Evolutionary conservation across 179 eudicot genomes (phyloP).

Genomic region (Carnegiea gigantea): DNA sequence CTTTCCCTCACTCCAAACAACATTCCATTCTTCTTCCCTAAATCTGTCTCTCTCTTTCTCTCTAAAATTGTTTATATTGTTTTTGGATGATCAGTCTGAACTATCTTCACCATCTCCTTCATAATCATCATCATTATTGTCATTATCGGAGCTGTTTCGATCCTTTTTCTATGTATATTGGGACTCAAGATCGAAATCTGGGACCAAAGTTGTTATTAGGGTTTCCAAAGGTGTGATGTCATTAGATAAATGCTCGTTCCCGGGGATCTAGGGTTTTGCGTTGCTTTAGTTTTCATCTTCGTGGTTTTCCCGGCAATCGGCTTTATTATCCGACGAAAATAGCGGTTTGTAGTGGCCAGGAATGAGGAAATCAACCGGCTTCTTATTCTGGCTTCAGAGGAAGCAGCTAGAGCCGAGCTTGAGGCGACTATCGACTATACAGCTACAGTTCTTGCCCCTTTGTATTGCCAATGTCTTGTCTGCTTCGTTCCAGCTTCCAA

Average conservation of each 20-base stretch:
- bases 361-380: conserved; percentile 66
- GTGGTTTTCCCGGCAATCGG: conserved; percentile 39
- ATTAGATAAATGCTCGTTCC: conserved; percentile 55
- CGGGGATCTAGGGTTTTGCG: conserved; percentile 69
- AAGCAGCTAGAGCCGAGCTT: conserved; percentile 65
- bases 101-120: neutral
- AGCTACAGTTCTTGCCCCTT: neutral
- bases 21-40: conserved; percentile 25
- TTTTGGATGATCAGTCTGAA: conserved; percentile 15
- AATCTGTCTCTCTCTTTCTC: neutral
- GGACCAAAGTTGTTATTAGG: conserved; percentile 25
- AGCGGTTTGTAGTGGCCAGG: conserved; percentile 56
- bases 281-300: conserved; percentile 31
- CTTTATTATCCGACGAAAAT: conserved; percentile 61
- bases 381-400: conserved; percentile 62
- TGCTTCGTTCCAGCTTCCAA: conserved; percentile 26
- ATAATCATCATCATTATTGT: conserved; percentile 1
- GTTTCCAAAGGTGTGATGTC: conserved; percentile 42
- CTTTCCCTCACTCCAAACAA: conserved; percentile 26
- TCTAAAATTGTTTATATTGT: neutral
- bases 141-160: conserved; percentile 9
- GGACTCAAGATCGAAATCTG: neutral
- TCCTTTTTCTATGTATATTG: conserved; percentile 10
- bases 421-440: conserved; percentile 54
- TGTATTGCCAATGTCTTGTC: conserved; percentile 29